These are phyloP conservation scores for Yamadazyma scolyti DNA, from an alignment of 805 yeast genomes.

Conservation along the genomic window DNA sequence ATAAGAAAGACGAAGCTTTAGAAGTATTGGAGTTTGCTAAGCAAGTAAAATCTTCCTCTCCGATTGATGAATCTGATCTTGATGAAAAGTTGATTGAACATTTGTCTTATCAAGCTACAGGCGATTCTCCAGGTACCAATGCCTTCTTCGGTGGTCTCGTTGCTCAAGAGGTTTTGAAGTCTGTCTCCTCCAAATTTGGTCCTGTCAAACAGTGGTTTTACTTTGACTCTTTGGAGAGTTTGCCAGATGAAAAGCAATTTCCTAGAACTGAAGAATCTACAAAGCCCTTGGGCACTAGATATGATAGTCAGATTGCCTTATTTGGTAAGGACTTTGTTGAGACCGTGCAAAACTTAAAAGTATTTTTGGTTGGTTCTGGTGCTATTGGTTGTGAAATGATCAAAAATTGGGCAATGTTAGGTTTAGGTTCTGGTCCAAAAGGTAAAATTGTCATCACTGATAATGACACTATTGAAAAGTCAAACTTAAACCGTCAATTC, in stretches of 20 bases:
- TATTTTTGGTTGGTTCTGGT: constrained; percentile 94
- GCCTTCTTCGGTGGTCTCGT: constrained; percentile 92
- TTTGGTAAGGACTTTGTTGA: constrained; percentile 80
- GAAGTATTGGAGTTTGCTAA: constrained; percentile 59
- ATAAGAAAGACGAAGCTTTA: constrained; percentile 67
- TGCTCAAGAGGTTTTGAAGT: constrained; percentile 95
- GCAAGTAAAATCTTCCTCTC: constrained; percentile 54
- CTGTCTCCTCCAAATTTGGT: constrained; percentile 91
- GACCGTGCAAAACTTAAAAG: constrained; percentile 67
- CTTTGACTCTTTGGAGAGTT: constrained; percentile 89
- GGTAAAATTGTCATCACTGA: constrained; percentile 88
- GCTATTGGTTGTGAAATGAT: constrained; percentile 99
- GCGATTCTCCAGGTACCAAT: constrained; percentile 85
- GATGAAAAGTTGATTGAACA: constrained; percentile 66
- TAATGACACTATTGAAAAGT: constrained; percentile 91
- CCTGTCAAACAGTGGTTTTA: constrained; percentile 91
- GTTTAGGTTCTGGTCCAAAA: constrained; percentile 85
- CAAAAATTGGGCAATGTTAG: constrained; percentile 97
- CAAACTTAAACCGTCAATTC: constrained; percentile 94
- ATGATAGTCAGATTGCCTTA: constrained; percentile 94
- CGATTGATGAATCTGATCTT: constrained; percentile 48
- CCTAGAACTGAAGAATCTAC: constrained; percentile 71
- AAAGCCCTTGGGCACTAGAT: constrained; percentile 74
- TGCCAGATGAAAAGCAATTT: constrained; percentile 58
- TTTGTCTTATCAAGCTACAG: constrained; percentile 79